Conservation (phyloP, 345 rosid genomes). For the Eucalyptus coolabah region DNA sequence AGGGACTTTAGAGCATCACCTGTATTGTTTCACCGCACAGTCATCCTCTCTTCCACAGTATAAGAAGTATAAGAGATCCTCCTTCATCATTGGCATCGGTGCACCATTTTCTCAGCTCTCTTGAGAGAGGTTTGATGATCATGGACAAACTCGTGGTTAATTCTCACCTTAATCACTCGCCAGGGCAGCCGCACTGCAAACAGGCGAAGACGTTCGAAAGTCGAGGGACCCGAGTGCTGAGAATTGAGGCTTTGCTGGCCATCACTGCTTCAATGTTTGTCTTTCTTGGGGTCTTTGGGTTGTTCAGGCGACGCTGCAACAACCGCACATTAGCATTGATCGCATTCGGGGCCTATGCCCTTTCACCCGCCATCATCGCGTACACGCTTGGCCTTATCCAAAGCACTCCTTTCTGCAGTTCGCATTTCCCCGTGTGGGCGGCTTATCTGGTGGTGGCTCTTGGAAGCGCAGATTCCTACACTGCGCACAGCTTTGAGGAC, state of each 20-base stretch:
- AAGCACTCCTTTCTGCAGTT: too few relatives aligned
- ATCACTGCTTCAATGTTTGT: too few relatives aligned
- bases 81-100: background rate
- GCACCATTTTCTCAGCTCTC: background rate
- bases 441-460: background rate
- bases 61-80: background rate
- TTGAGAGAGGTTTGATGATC: background rate
- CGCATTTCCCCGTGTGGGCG: too few relatives aligned
- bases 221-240: accelerated
- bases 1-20: background rate
- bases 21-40: background rate
- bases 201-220: too few relatives aligned
- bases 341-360: accelerated
- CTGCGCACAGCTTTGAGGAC: background rate
- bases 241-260: too few relatives aligned
- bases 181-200: accelerated
- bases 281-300: too few relatives aligned
- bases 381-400: too few relatives aligned
- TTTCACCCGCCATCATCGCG: too few relatives aligned
- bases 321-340: too few relatives aligned
- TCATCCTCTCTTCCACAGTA: background rate
- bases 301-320: too few relatives aligned
- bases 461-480: background rate
- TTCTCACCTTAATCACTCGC: too few relatives aligned
- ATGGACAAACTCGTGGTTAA: accelerated